phyloP scores from a whole-genome alignment of 2,329 filamentous ascomycete species.

The Fusarium aywerte region DNA sequence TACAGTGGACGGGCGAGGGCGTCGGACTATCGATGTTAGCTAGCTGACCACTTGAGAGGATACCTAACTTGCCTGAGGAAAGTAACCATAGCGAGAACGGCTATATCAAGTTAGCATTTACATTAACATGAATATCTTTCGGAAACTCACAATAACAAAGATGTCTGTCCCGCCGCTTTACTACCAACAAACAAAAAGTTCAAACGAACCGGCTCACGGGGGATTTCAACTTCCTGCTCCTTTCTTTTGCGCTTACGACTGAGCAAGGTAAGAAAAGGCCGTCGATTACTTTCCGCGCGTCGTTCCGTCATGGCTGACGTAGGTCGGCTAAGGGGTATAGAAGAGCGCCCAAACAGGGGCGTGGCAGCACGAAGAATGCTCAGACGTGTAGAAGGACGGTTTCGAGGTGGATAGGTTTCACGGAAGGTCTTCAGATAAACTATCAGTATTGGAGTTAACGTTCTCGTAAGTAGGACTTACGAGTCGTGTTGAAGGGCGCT shows the following conservation, averaged over 20 bases:
- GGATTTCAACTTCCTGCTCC: constrained; percentile 25
- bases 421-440: constrained; percentile 40
- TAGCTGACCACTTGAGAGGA: not conserved
- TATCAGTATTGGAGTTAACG: not conserved
- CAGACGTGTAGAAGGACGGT: constrained; percentile 44
- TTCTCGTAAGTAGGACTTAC: constrained; percentile 21
- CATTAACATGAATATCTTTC: fast-evolving
- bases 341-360: constrained; percentile 40
- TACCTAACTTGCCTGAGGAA: constrained; percentile 50
- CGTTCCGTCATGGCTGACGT: constrained; percentile 11
- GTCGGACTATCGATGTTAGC: constrained; percentile 44
- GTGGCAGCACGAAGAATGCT: constrained; percentile 46
- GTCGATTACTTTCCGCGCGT: constrained; percentile 23
- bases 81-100: constrained; percentile 53
- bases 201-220: constrained; percentile 42
- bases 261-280: constrained; percentile 42
- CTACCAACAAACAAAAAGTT: constrained; percentile 54
- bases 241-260: constrained; percentile 45
- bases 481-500: constrained; percentile 48
- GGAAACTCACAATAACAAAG: constrained; percentile 52
- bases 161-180: constrained; percentile 50
- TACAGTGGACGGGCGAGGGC: constrained; percentile 50
- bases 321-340: constrained; percentile 25
- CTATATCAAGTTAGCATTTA: constrained; percentile 35
- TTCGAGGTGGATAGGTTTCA: constrained; percentile 27